Evolutionary conservation across 163 green algal species (phyloP).

Genomic region (Chloroidium sp.): DNA sequence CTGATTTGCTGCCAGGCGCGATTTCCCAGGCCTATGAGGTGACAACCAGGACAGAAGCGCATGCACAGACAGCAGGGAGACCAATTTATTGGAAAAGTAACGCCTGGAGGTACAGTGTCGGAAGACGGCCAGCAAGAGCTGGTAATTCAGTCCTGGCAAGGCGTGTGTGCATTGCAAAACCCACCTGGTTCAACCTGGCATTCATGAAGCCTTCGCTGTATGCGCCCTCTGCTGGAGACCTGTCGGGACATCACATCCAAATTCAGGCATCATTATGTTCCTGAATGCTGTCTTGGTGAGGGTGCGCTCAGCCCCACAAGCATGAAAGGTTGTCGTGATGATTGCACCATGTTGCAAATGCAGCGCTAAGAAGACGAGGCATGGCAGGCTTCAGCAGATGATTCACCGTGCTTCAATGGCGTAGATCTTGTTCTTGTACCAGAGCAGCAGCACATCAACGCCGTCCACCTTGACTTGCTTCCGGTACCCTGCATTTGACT

Average conservation of each 20-base stretch:
- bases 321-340: background rate
- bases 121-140: too few relatives aligned
- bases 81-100: too few relatives aligned
- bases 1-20: too few relatives aligned
- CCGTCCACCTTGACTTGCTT: slow-evolving; percentile 77
- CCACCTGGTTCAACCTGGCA: slow-evolving; percentile 81
- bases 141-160: background rate
- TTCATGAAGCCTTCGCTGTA: slow-evolving; percentile 91
- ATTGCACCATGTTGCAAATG: background rate
- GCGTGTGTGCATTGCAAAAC: background rate
- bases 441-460: slow-evolving; percentile 85
- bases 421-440: slow-evolving; percentile 91
- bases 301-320: background rate
- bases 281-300: background rate
- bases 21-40: background rate
- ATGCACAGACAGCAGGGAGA: background rate
- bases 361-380: background rate
- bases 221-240: slow-evolving; percentile 82
- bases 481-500: slow-evolving; percentile 46
- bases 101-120: too few relatives aligned
- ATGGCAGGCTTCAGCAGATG: background rate
- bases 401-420: slow-evolving; percentile 67
- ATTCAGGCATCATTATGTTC: background rate
- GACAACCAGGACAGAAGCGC: background rate
- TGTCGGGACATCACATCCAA: slow-evolving; percentile 5